phyloP scores from a whole-genome alignment of 2,329 filamentous ascomycete genomes.

The Juglanconis oblonga region DNA sequence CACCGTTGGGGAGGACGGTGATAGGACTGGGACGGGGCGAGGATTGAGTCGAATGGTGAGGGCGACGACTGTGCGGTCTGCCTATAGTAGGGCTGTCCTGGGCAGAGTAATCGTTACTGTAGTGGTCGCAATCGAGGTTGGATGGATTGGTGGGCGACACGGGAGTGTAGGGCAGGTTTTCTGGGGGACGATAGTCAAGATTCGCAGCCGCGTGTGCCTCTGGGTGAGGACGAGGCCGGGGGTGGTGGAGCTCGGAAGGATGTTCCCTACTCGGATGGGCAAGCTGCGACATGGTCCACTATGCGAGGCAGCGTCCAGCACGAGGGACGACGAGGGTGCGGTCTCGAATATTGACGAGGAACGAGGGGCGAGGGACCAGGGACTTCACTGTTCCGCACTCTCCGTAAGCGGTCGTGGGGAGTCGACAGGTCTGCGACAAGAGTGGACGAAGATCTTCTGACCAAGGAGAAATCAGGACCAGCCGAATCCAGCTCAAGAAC shows the following conservation, averaged over 20 bases:
- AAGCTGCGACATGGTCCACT: constrained; percentile 53
- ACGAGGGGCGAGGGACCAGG: constrained; percentile 2
- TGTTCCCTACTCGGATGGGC: constrained; percentile 44
- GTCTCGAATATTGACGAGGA: not conserved
- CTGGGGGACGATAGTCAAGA: constrained; percentile 18
- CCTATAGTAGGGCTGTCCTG: constrained; percentile 49
- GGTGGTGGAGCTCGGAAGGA: constrained; percentile 30
- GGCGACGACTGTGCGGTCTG: constrained; percentile 26
- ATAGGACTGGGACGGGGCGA: constrained; percentile 22
- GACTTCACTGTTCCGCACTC: not conserved
- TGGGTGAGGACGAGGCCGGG: constrained; percentile 15
- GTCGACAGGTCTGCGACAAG: not conserved
- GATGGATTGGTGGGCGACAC: constrained; percentile 11
- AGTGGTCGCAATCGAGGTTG: constrained; percentile 19
- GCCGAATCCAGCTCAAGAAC: not conserved
- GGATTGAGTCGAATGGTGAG: constrained; percentile 10
- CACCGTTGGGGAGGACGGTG: constrained; percentile 25
- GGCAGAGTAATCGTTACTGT: constrained; percentile 21
- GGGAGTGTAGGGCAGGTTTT: constrained; percentile 13
- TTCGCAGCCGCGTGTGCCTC: not conserved
- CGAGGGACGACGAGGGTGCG: constrained; percentile 3
- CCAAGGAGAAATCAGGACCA: not conserved
- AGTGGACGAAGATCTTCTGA: not conserved
- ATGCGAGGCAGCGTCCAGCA: constrained; percentile 27
- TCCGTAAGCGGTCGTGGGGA: not conserved